phyloP scores from a whole-genome alignment of 331 rosid species.

The Malus hybrid region DNA sequence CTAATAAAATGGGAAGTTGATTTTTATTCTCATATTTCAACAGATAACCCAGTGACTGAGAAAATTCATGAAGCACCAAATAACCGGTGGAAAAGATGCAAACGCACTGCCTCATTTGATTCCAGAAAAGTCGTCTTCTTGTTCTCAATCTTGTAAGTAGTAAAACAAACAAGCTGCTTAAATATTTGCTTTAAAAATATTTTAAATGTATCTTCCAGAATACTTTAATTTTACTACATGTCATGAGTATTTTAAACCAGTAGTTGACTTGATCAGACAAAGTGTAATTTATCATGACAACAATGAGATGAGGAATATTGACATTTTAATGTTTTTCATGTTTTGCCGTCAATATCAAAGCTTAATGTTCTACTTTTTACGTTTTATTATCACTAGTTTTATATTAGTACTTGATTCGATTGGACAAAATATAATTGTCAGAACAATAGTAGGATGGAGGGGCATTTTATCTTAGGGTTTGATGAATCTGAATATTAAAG shows the following conservation, averaged over 20 bases:
- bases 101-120: conserved; percentile 37
- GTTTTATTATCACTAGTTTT: not conserved
- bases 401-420: not conserved
- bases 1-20: not conserved
- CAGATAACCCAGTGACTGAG: conserved; percentile 36
- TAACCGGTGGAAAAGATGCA: conserved; percentile 40
- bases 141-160: conserved; percentile 47
- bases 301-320: not conserved
- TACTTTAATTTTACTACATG: not conserved
- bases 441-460: not conserved
- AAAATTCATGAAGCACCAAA: conserved; percentile 34
- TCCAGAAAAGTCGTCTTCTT: conserved; percentile 47
- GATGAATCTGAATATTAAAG: not conserved
- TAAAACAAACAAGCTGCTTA: not conserved
- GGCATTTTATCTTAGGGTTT: not conserved
- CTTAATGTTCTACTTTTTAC: not conserved
- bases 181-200: not conserved
- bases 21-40: not conserved
- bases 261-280: not conserved
- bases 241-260: not conserved
- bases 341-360: not conserved
- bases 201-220: not conserved
- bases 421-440: not conserved
- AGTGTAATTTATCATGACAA: not conserved
- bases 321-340: not conserved